Percentiles rank a stretch among this genome's conserved stretches.
phyloP scores from a whole-genome alignment of 2,329 filamentous ascomycete species.

The Myriosclerotinia scirpicola region DNA sequence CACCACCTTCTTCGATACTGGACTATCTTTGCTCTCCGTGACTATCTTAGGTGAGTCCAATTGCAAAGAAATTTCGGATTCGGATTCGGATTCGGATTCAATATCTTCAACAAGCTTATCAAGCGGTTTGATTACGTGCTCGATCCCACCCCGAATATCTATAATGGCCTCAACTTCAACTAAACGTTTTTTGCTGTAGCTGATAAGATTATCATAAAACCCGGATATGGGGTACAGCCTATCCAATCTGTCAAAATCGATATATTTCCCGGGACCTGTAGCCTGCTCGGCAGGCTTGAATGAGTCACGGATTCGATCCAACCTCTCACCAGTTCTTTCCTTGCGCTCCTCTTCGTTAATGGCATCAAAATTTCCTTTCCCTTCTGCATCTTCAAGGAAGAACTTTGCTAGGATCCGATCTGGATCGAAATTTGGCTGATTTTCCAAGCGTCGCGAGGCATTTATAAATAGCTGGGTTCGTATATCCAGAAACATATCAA shows the following conservation, averaged over 20 bases:
- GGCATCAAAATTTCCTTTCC: background rate
- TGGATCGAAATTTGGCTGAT: slow-evolving; percentile 42
- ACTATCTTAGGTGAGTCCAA: slow-evolving; percentile 22
- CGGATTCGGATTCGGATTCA: slow-evolving; percentile 28
- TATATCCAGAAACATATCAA: slow-evolving; percentile 52
- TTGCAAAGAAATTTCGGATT: slow-evolving; percentile 24
- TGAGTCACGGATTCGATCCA: slow-evolving; percentile 42
- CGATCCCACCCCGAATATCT: slow-evolving; percentile 45
- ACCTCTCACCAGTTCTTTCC: slow-evolving; percentile 26
- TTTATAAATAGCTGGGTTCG: slow-evolving; percentile 55
- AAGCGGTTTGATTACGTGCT: slow-evolving; percentile 40
- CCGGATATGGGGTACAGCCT: slow-evolving; percentile 50
- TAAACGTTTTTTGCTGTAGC: slow-evolving; percentile 49
- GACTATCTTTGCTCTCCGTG: background rate
- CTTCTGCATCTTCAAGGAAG: background rate
- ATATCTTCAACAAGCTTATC: slow-evolving; percentile 38
- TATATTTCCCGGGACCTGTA: slow-evolving; percentile 30
- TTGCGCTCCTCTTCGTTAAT: background rate
- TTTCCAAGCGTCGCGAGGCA: slow-evolving; percentile 42
- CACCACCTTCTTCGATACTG: background rate
- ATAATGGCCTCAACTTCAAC: slow-evolving; percentile 49
- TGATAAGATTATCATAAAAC: slow-evolving; percentile 47
- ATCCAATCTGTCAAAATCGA: slow-evolving; percentile 48
- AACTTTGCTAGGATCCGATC: slow-evolving; percentile 34
- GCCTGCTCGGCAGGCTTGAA: slow-evolving; percentile 42